These are phyloP conservation scores for Lepidopterella palustris DNA, from an alignment of 495 filamentous ascomycete species.

Conservation along the genomic window DNA sequence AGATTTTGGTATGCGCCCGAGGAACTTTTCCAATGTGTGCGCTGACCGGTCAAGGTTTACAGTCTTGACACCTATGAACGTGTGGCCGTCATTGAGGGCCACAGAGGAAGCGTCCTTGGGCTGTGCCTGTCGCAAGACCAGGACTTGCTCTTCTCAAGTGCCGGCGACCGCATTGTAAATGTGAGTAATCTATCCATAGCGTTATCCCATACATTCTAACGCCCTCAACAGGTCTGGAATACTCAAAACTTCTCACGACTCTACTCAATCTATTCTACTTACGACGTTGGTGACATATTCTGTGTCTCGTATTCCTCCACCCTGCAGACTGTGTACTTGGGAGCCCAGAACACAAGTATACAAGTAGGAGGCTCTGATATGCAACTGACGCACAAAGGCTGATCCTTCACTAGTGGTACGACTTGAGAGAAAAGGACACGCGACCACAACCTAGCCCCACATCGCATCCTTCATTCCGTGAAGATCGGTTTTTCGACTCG, in stretches of 20 bases:
- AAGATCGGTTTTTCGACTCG: slow-evolving; percentile 93
- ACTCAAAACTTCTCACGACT: slow-evolving; percentile 56
- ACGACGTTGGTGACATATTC: slow-evolving; percentile 95
- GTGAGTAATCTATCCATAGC: slow-evolving; percentile 45
- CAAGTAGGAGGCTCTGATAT: slow-evolving; percentile 45
- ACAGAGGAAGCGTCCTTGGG: slow-evolving; percentile 82
- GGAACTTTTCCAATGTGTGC: slow-evolving; percentile 9
- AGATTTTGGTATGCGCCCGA: slow-evolving; percentile 58
- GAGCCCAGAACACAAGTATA: slow-evolving; percentile 90
- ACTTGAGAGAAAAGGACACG: slow-evolving; percentile 49
- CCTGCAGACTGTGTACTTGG: slow-evolving; percentile 78
- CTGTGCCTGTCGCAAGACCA: slow-evolving; percentile 70
- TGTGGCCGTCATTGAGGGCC: slow-evolving; percentile 67
- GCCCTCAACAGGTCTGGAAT: slow-evolving; percentile 51
- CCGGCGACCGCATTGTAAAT: slow-evolving; percentile 88
- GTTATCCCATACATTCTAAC: slow-evolving; percentile 35
- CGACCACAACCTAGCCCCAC: slow-evolving; percentile 55
- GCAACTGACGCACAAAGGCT: background rate
- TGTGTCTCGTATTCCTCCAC: slow-evolving; percentile 76
- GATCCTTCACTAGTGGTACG: slow-evolving; percentile 49
- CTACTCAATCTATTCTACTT: slow-evolving; percentile 86
- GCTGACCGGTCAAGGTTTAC: slow-evolving; percentile 62
- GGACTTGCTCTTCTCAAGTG: slow-evolving; percentile 80
- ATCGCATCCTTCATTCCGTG: slow-evolving; percentile 71
- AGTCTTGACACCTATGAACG: slow-evolving; percentile 78